These are phyloP conservation scores for Phytophthora vignae DNA, from an alignment of 352 stramenopile species.

Conservation along the genomic window DNA sequence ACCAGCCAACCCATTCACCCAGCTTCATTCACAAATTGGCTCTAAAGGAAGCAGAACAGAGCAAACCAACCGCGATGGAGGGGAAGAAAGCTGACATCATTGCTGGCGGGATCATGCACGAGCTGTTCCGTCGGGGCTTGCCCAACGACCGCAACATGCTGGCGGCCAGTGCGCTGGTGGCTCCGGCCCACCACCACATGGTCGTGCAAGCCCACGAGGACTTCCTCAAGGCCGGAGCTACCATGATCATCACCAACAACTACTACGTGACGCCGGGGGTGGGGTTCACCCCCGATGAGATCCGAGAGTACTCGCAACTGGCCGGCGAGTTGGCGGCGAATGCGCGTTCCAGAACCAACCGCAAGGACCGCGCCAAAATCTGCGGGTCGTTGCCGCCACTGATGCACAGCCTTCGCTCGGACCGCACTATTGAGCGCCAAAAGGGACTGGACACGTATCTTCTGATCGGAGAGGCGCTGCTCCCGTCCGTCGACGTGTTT, in stretches of 20 bases:
- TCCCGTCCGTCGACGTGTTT: conserved; percentile 83
- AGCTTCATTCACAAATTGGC: conserved; percentile 29
- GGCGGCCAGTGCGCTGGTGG: conserved; percentile 84
- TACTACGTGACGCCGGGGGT: conserved; percentile 88
- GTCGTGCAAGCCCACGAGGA: conserved; percentile 74
- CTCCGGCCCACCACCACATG: conserved; percentile 67
- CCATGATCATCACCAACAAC: conserved; percentile 90
- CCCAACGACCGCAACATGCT: conserved; percentile 93
- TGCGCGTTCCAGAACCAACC: conserved; percentile 41
- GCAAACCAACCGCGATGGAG: conserved; percentile 18
- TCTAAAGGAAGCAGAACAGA: conserved; percentile 1
- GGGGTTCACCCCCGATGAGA: conserved; percentile 84
- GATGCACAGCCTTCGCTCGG: conserved; percentile 89
- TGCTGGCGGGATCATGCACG: conserved; percentile 88
- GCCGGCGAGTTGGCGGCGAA: conserved; percentile 73
- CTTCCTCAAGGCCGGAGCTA: conserved; percentile 83
- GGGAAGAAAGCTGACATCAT: conserved; percentile 59
- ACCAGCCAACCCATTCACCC: background rate
- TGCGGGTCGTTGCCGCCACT: conserved; percentile 91
- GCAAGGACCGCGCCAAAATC: conserved; percentile 57
- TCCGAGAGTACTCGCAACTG: conserved; percentile 66
- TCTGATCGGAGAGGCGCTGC: conserved; percentile 78
- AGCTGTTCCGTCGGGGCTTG: conserved; percentile 86
- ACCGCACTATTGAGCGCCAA: conserved; percentile 82
- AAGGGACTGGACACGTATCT: conserved; percentile 81